Base-by-base conservation (phyloP, 805 yeast species). In the Candida hungchunana region DNA sequence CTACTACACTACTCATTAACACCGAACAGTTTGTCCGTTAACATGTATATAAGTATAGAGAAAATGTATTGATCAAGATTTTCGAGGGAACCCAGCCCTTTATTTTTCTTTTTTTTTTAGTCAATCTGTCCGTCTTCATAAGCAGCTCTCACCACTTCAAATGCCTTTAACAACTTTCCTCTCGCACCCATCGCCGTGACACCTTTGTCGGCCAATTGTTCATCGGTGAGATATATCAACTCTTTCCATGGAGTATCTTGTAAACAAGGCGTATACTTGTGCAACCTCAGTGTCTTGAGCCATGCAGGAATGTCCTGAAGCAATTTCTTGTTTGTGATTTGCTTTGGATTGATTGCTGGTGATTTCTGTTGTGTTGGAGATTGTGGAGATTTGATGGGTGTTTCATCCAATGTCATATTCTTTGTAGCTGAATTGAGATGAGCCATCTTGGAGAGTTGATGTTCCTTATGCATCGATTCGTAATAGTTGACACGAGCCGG, bases 131-230 rank as follows among this genome's bases (percentile, higher is more conserved):
- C 66, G 6, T 54, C 59, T 40, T 66, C 72, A 47, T 68, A 68
- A 30, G 69, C 67, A 24, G 72, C 81, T 52, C 76, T 77, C 29
- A 90, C 95, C 38, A 79, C 81, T 42, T 79, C 84, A 64, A 93
- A 93, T 24, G 95, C 94, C 64, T 93, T 93, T 51, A 93, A 64
- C 58, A 93, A 72, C 63, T 93, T 93, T 39, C 97, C 75, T 45
- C 99, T 71, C 1, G 99, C 99, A 6, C 99, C 99, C 47, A 93
- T 69, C 0, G 98, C 97, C 47, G 79, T 75, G 26, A 93, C 96
- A 6, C 99, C 99, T 39, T 78, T 69, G 4, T 69, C 70, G 46
- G 81, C 87, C 51, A 93, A 68, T 39, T 77, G 74, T 5, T 63
- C 71, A 56, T 90, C 96, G 41, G 67, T 67, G 46, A 84, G 66